These are phyloP conservation scores for Podaxis carcinomalis DNA, from an alignment of 768 basidiomycete species.

Conservation along the genomic window DNA sequence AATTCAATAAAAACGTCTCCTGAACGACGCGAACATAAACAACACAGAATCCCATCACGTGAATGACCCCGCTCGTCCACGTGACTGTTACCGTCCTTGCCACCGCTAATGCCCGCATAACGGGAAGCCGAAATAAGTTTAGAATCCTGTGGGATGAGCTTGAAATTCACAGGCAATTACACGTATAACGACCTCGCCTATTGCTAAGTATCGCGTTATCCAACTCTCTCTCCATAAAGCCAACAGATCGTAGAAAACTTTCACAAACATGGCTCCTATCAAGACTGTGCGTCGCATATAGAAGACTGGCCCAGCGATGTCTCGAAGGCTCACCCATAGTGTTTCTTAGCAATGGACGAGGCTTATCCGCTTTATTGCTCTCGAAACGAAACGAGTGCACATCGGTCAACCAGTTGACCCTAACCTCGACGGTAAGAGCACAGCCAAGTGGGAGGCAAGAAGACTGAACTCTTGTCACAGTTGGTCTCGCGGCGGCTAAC, in stretches of 20 bases:
- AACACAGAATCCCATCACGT: background rate
- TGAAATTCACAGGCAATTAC: conserved; percentile 4
- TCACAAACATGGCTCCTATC: conserved; percentile 49
- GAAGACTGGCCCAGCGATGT: background rate
- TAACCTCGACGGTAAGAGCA: conserved; percentile 50
- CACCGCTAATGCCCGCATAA: background rate
- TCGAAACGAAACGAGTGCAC: conserved; percentile 69
- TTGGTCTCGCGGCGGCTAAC: conserved; percentile 52
- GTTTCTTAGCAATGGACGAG: conserved; percentile 64
- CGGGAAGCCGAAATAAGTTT: background rate
- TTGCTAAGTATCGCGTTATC: background rate
- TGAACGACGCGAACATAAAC: conserved; percentile 1
- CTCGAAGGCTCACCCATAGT: background rate
- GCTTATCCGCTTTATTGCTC: conserved; percentile 77
- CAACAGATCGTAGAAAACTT: background rate
- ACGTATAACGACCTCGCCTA: background rate
- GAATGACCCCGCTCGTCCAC: background rate
- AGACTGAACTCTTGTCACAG: conserved; percentile 27
- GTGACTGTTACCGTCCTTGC: background rate
- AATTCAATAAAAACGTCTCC: conserved; percentile 1
- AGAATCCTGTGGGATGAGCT: background rate
- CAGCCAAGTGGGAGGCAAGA: background rate
- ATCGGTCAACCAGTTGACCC: conserved; percentile 74
- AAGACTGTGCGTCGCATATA: conserved; percentile 38
- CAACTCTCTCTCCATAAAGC: background rate